Base-by-base conservation (phyloP, 139 green algal species). In the Chlamydomonas eustigma region DNA sequence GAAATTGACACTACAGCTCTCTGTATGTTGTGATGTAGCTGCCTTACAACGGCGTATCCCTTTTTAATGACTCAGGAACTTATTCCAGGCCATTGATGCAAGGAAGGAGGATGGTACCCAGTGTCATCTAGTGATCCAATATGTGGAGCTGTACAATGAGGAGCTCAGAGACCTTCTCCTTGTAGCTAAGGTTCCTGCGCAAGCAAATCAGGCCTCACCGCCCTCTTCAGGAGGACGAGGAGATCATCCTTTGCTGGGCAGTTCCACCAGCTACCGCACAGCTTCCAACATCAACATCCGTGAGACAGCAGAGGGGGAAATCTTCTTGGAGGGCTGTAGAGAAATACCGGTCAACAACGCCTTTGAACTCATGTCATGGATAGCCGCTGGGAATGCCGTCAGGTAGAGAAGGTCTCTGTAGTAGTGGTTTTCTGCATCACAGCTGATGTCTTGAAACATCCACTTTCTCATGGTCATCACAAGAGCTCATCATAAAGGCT, bases 141-240 rank as follows among this genome's bases (percentile, higher is more conserved):
- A 66, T 2, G 39, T 93, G 73, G 89, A 93, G 85, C 84, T 93
- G 66, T 93, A 93, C 79, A 93, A 91, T 70, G 89, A 93, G 74
- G 83, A 93, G 63, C 73, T 93, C 74, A 80, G 78, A 2, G 89
- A 93, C 80, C 82, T 93, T 37, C 51, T 77, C 31, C 64, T 58
- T 0, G 3, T 73, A 25, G 71, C 66, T 63, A 52, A 50, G 12
- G 81, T 77, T 0, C 30, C 73, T 1, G 76, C 73, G 32, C 63
- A 78, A 12, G 37, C 36, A 4, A 8, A 31, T 30, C 4, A 31
- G 32, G 72, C 28, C 2, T 70, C 28, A 34, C 24, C 37, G 4
- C n/a, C 51, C 2, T 66, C 38, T 32, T 2, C 33, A 18, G 72
- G 44, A 6, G 66, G 58, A 0, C 74, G 84, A 2, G 82, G 82